Conservation (phyloP, 2,329 filamentous ascomycete genomes). For the Thermothelomyces thermophilus region DNA sequence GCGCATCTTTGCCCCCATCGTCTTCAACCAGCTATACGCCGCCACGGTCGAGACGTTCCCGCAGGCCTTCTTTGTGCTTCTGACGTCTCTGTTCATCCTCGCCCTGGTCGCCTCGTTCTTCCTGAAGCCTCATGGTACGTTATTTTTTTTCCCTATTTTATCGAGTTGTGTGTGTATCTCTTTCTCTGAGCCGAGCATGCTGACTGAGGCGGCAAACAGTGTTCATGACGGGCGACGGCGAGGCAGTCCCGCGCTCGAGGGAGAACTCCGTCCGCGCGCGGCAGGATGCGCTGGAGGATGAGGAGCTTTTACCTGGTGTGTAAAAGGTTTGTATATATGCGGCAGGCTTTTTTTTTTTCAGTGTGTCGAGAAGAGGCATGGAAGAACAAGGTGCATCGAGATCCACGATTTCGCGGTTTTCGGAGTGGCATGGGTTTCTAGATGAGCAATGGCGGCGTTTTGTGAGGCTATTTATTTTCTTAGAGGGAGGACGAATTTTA, state of each 20-base stretch:
- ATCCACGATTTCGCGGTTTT: too few species aligned
- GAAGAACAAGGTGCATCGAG: too few species aligned
- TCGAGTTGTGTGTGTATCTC: neutral
- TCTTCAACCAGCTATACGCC: constrained; percentile 84
- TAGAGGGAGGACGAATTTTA: too few species aligned
- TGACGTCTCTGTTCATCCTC: constrained; percentile 59
- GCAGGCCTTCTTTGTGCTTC: constrained; percentile 74
- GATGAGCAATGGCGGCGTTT: too few species aligned
- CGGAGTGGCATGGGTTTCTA: too few species aligned
- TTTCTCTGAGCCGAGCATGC: neutral
- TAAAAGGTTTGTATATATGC: neutral
- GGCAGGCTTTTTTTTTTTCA: neutral
- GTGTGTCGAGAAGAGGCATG: neutral
- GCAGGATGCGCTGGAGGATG: constrained; percentile 20
- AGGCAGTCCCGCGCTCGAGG: neutral
- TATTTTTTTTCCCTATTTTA: neutral
- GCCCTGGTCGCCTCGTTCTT: constrained; percentile 63
- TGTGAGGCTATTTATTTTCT: too few species aligned
- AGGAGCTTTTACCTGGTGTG: constrained; percentile 21
- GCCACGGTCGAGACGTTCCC: constrained; percentile 70
- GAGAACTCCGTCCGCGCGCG: constrained; percentile 2
- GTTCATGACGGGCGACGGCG: constrained; percentile 20
- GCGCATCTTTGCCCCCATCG: constrained; percentile 68
- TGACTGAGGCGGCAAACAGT: constrained; percentile 16
- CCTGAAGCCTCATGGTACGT: constrained; percentile 68